Evolutionary conservation across 2,329 filamentous ascomycete genomes (phyloP).

Genomic region (Cadophora sp.): DNA sequence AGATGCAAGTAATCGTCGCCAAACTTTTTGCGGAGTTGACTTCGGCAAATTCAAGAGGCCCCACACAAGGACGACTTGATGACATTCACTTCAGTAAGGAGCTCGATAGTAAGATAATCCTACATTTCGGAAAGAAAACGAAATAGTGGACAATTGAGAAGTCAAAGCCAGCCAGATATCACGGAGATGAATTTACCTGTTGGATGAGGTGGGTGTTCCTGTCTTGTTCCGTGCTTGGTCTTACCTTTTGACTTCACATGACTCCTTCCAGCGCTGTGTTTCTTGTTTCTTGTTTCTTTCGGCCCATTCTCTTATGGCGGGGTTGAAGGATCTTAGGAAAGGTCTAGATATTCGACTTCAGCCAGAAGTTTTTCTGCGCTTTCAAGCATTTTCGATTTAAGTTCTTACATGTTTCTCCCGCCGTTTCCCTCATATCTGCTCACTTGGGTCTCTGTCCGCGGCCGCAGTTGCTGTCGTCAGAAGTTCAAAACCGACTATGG

Average conservation of each 20-base stretch:
- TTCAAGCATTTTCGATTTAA: too few species aligned
- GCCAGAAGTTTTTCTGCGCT: too few species aligned
- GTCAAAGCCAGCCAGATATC: too few species aligned
- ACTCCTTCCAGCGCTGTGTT: background rate
- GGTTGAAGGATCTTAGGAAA: too few species aligned
- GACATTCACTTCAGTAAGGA: background rate
- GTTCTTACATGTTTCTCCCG: too few species aligned
- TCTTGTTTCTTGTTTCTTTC: background rate
- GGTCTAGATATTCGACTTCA: too few species aligned
- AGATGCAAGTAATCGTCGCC: background rate
- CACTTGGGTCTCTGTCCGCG: background rate
- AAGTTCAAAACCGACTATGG: background rate
- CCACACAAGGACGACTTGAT: background rate
- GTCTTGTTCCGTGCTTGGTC: too few species aligned
- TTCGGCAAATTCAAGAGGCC: conserved; percentile 7
- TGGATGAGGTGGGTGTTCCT: too few species aligned
- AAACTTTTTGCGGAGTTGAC: background rate
- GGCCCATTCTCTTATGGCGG: background rate
- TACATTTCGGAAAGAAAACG: background rate
- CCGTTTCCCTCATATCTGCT: too few species aligned
- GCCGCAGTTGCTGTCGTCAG: background rate
- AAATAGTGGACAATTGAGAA: too few species aligned
- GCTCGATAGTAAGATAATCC: too few species aligned
- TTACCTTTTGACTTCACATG: background rate
- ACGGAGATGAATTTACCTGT: too few species aligned